A percentile compares a stretch with the other conserved stretches of the same genome.
phyloP scores from a whole-genome alignment of 2,329 filamentous ascomycete genomes.

The Clonostachys sp. region DNA sequence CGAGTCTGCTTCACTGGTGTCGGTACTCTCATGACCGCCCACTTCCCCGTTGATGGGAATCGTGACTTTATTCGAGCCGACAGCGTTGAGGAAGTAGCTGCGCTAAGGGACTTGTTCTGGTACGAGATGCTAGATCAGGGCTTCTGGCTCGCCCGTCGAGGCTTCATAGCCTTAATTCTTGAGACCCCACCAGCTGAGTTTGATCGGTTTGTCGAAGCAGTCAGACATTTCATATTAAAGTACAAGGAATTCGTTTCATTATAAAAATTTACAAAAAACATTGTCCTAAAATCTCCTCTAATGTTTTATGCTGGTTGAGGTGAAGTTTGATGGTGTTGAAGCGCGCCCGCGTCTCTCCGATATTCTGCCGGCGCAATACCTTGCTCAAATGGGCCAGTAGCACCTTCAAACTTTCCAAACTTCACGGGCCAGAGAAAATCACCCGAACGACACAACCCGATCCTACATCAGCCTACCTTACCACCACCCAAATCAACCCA shows the following conservation, averaged over 20 bases:
- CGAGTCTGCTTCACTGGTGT: conserved; percentile 29
- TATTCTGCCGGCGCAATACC: neutral
- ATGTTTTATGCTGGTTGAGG: too few species aligned
- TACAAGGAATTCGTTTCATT: conserved; percentile 10
- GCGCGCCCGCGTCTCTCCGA: neutral
- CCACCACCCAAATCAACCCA: neutral
- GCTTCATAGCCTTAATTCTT: conserved; percentile 32
- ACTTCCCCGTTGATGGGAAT: conserved; percentile 23
- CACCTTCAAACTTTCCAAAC: neutral
- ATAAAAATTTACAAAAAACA: neutral
- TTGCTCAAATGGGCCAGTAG: neutral
- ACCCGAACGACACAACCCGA: neutral
- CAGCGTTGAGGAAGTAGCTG: conserved; percentile 16
- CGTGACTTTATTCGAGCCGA: conserved; percentile 8
- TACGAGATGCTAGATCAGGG: conserved; percentile 38
- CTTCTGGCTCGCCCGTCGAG: conserved; percentile 34
- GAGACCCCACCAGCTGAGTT: conserved; percentile 29
- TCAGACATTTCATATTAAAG: conserved; percentile 24
- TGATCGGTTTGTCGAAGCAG: conserved; percentile 30
- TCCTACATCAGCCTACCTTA: too few species aligned
- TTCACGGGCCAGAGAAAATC: neutral
- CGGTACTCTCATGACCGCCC: conserved; percentile 27
- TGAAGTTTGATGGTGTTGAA: too few species aligned
- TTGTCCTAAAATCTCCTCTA: too few species aligned
- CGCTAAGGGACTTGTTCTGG: conserved; percentile 36